phyloP scores from a whole-genome alignment of 2,329 filamentous ascomycete species.

The Ascochyta lentis region DNA sequence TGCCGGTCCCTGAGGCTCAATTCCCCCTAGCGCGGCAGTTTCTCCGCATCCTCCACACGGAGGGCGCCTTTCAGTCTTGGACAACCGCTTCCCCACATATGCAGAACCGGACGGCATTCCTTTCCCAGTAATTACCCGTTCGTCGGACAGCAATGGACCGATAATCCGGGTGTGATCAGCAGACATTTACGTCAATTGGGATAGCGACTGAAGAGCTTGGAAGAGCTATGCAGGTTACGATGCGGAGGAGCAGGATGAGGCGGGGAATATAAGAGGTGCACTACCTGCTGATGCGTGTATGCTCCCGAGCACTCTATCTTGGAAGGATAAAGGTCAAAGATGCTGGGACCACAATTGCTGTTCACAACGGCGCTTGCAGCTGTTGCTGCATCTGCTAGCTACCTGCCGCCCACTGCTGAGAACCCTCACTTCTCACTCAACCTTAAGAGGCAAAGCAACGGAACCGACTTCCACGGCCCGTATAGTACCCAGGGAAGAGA shows the following conservation, averaged over 20 bases:
- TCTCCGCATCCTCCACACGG: conserved; percentile 12
- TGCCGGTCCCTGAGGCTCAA: conserved; percentile 19
- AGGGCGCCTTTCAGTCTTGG: conserved; percentile 5
- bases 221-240: conserved; percentile 10
- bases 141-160: conserved; percentile 33
- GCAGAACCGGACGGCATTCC: conserved; percentile 10
- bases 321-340: conserved; percentile 14
- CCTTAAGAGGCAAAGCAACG: conserved; percentile 29
- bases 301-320: conserved; percentile 11
- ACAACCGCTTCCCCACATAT: conserved; percentile 4
- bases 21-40: conserved; percentile 12
- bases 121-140: conserved; percentile 3
- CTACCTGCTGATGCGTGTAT: conserved; percentile 11
- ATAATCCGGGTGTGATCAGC: conserved; percentile 28
- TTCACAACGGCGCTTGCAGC: conserved; percentile 26
- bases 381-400: conserved; percentile 25
- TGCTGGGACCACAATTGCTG: conserved; percentile 30
- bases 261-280: conserved; percentile 4
- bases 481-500: conserved; percentile 48
- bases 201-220: conserved; percentile 20
- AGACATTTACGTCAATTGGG: conserved; percentile 20
- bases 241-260: conserved; percentile 1
- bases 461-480: conserved; percentile 41
- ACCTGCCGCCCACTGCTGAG: conserved; percentile 22
- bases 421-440: conserved; percentile 28